phyloP scores from a whole-genome alignment of 345 rosid species.

The Punica granatum region DNA sequence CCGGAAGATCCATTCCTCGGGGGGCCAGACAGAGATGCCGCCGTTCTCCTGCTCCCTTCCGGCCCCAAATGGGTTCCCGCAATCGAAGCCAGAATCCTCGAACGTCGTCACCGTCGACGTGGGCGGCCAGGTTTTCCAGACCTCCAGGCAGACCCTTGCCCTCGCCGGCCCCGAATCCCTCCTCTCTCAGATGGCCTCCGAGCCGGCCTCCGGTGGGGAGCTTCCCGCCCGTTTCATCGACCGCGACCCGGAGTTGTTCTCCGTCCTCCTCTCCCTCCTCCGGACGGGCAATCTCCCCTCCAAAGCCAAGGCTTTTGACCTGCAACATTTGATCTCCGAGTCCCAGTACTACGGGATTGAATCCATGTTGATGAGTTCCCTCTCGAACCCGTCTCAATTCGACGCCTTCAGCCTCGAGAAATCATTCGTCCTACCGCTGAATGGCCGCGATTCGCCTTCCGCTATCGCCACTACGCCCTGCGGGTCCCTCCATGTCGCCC shows the following conservation, averaged over 20 bases:
- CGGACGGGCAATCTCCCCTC: slow-evolving; percentile 78
- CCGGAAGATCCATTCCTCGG: background rate
- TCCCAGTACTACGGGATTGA: slow-evolving; percentile 65
- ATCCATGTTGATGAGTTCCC: slow-evolving; percentile 40
- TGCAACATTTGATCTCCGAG: slow-evolving; percentile 68
- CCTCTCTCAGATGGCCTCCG: slow-evolving; percentile 40
- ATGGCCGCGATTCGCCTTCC: slow-evolving; percentile 70
- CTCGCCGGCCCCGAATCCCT: slow-evolving; percentile 59
- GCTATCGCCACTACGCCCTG: slow-evolving; percentile 41
- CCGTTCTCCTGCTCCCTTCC: slow-evolving; percentile 2
- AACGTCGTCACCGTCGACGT: slow-evolving; percentile 55
- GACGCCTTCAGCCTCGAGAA: slow-evolving; percentile 69
- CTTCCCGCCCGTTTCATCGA: slow-evolving; percentile 47
- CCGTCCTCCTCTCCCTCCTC: slow-evolving; percentile 63
- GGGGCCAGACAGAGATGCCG: slow-evolving; percentile 14
- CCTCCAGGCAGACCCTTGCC: slow-evolving; percentile 61
- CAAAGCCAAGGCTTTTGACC: slow-evolving; percentile 48
- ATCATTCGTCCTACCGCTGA: slow-evolving; percentile 40
- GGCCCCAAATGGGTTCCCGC: background rate
- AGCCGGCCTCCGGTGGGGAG: slow-evolving; percentile 33
- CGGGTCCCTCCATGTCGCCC: slow-evolving; percentile 71
- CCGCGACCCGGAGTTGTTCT: slow-evolving; percentile 81
- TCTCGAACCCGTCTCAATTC: slow-evolving; percentile 58
- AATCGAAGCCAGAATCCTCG: slow-evolving; percentile 7
- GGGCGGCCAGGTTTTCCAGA: slow-evolving; percentile 74